Base-by-base conservation (phyloP, 2,329 filamentous ascomycete genomes). In the Incumbomyces delicatus region DNA sequence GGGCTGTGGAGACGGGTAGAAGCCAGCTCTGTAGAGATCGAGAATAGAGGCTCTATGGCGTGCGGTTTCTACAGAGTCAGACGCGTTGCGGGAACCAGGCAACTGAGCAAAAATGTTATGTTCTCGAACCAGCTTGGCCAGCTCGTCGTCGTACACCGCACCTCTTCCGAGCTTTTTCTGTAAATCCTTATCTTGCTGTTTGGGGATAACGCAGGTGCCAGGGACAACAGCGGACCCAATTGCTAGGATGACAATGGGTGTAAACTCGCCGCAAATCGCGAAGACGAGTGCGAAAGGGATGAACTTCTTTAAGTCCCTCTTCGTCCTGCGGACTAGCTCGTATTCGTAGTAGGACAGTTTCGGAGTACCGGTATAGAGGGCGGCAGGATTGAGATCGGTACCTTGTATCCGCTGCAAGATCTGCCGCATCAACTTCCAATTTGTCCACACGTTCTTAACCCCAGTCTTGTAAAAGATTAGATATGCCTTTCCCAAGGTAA, bases 381-480 rank as follows among this genome's bases (percentile, higher is more conserved):
- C 41, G 27, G 42, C 32, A 34, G 20, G 6, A 33, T 45, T 22
- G 16, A 12, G 17, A 17, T 7, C 2, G 29, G 14, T 31, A 20
- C 42, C 33, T 10, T 30, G 12, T 3, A 46, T 22, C 16, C 37
- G 18, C 27, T 20, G 7, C 22, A 11, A 18, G 16, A 48, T 44
- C 13, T 35, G n/a, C 12, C 36, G 20, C 27, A 31, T 37, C 13
- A 31, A 38, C 16, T 42, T 42, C 22, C 29, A 39, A 54, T 94
- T 95, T 49, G 71, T 67, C 62, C 79, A 80, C 43, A 94, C 80
- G 57, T 83, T 80, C 60, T 81, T 80, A 29, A 95, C 66, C 14
- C 89, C 90, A 1, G 78, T 75, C 67, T 92, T 94, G 78, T 95
- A 96, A 75, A 96, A 96, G 31, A 66, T 66, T 8, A 84, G 64